Conservation (phyloP, 257 asterid species). For the Ligustrum vulgare region DNA sequence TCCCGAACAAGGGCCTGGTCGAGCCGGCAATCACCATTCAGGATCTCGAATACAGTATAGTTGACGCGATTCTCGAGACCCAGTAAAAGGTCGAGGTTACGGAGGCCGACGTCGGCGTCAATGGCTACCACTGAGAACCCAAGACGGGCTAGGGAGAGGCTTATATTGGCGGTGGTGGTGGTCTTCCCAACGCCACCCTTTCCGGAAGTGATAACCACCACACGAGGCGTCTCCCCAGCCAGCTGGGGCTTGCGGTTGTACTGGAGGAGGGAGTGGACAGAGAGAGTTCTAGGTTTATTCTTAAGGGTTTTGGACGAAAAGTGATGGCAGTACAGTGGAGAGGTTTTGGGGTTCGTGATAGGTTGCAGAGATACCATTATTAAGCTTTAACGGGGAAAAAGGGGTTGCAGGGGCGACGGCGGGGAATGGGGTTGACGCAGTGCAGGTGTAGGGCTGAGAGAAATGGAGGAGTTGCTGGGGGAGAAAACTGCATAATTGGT, state of each 20-base stretch:
- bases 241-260: slow-evolving; percentile 98
- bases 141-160: slow-evolving; percentile 85
- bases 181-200: slow-evolving; percentile 98
- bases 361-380: slow-evolving; percentile 58
- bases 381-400: neutral
- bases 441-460: neutral
- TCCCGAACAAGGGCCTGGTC: slow-evolving; percentile 95
- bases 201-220: slow-evolving; percentile 94
- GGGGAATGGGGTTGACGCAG: neutral
- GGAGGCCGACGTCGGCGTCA: slow-evolving; percentile 95
- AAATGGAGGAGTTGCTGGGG: neutral
- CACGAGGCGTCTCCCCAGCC: slow-evolving; percentile 87
- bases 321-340: slow-evolving; percentile 37
- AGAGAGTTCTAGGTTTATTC: slow-evolving; percentile 41
- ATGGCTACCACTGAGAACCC: slow-evolving; percentile 94
- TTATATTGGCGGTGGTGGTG: slow-evolving; percentile 95
- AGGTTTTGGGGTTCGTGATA: slow-evolving; percentile 45
- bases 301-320: slow-evolving; percentile 31
- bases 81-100: slow-evolving; percentile 88
- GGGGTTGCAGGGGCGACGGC: neutral
- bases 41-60: slow-evolving; percentile 90
- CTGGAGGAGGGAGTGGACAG: slow-evolving; percentile 66
- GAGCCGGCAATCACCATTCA: slow-evolving; percentile 95
- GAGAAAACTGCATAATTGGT: neutral
- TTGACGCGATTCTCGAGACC: slow-evolving; percentile 97